Evolutionary conservation across 441 rosid species (phyloP).

Genomic region (Adansonia rubrostipa): DNA sequence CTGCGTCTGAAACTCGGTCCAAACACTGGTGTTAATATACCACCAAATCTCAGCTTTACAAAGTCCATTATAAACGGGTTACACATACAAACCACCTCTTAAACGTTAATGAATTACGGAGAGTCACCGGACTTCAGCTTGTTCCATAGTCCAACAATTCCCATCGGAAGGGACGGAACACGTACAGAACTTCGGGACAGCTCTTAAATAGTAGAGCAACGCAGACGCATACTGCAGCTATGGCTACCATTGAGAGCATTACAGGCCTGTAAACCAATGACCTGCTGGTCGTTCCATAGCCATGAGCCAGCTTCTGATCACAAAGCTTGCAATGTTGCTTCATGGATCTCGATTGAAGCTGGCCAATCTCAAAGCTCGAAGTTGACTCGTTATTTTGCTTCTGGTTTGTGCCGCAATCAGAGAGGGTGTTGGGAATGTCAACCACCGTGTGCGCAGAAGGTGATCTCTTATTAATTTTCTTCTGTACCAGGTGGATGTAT

Average conservation of each 20-base stretch:
- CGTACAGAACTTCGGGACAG: slow-evolving; percentile 77
- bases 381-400: slow-evolving; percentile 44
- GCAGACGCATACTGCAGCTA: slow-evolving; percentile 92
- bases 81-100: slow-evolving; percentile 23
- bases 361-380: slow-evolving; percentile 55
- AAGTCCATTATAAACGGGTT: slow-evolving; percentile 7
- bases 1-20: background rate
- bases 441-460: slow-evolving; percentile 60
- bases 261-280: slow-evolving; percentile 79
- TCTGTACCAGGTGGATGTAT: slow-evolving; percentile 81
- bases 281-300: slow-evolving; percentile 51
- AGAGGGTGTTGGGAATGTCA: slow-evolving; percentile 48
- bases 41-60: background rate
- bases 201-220: slow-evolving; percentile 96
- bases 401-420: slow-evolving; percentile 38
- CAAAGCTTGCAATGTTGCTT: slow-evolving; percentile 63
- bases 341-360: slow-evolving; percentile 27
- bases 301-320: slow-evolving; percentile 54
- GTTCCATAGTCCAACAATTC: slow-evolving; percentile 80
- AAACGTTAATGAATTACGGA: background rate
- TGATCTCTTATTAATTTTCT: slow-evolving; percentile 60
- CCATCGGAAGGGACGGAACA: slow-evolving; percentile 93
- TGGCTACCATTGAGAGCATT: slow-evolving; percentile 89
- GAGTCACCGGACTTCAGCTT: slow-evolving; percentile 44
- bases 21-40: background rate